Conservation (phyloP, 2,329 filamentous ascomycete genomes). For the Colletotrichum phormii region DNA sequence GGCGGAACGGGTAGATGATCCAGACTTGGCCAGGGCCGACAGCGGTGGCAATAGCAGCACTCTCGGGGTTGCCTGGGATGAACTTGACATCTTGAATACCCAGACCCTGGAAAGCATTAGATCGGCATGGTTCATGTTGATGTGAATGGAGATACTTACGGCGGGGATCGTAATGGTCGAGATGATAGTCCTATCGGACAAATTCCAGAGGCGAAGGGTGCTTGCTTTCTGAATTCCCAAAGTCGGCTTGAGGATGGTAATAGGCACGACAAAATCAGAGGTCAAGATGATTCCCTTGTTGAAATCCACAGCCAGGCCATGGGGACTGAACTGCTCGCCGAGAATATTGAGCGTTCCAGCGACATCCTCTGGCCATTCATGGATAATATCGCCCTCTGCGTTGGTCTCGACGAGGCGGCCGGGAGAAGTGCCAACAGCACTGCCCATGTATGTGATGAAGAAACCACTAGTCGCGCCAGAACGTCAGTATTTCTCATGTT, state of each 20-base stretch:
- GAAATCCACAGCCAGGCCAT: conserved; percentile 69
- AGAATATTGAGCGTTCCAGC: conserved; percentile 65
- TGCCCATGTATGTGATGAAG: conserved; percentile 73
- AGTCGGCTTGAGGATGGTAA: conserved; percentile 71
- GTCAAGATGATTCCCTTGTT: conserved; percentile 69
- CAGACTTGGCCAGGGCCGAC: conserved; percentile 71
- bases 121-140: too few species aligned
- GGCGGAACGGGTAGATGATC: conserved; percentile 73
- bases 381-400: conserved; percentile 68
- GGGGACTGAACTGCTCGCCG: conserved; percentile 70
- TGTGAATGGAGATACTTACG: conserved; percentile 44
- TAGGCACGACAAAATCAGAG: conserved; percentile 71
- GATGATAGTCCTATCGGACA: conserved; percentile 64
- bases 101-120: conserved; percentile 50
- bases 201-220: conserved; percentile 70
- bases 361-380: conserved; percentile 71
- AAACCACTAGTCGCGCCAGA: conserved; percentile 55
- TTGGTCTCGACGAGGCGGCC: conserved; percentile 72
- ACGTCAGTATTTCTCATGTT: neutral
- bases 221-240: conserved; percentile 64
- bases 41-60: conserved; percentile 69
- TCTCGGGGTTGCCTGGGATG: conserved; percentile 69
- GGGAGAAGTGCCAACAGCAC: conserved; percentile 66
- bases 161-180: conserved; percentile 71
- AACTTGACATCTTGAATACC: conserved; percentile 76